These are phyloP conservation scores for Claviceps citrina DNA, from an alignment of 2,329 filamentous ascomycete genomes.

Conservation along the genomic window DNA sequence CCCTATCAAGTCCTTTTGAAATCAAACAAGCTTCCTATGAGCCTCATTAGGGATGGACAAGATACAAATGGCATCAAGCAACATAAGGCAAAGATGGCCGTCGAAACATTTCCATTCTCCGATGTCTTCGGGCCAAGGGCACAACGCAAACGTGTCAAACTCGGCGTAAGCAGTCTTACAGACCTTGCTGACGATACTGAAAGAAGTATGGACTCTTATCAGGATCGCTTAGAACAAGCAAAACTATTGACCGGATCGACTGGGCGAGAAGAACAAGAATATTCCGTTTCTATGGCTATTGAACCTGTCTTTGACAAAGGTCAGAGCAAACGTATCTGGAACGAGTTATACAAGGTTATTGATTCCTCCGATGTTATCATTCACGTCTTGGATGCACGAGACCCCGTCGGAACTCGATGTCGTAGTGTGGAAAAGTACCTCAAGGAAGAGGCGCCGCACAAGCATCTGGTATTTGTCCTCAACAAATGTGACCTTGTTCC, in stretches of 20 bases:
- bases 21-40: constrained; percentile 94
- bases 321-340: constrained; percentile 92
- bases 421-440: constrained; percentile 71
- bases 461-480: constrained; percentile 51
- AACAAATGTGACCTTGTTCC: constrained; percentile 64
- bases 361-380: constrained; percentile 92
- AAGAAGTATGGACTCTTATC: constrained; percentile 67
- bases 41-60: constrained; percentile 68
- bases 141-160: constrained; percentile 81
- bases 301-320: constrained; percentile 89
- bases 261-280: constrained; percentile 37
- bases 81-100: constrained; percentile 84
- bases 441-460: constrained; percentile 82
- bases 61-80: constrained; percentile 72
- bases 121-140: constrained; percentile 89
- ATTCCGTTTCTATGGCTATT: constrained; percentile 43
- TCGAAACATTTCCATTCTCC: constrained; percentile 72
- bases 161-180: constrained; percentile 64
- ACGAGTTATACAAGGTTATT: constrained; percentile 88
- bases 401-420: constrained; percentile 81
- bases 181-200: constrained; percentile 69
- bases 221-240: constrained; percentile 65
- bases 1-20: constrained; percentile 92
- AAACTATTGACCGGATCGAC: constrained; percentile 59
- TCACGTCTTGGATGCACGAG: constrained; percentile 82